phyloP scores from a whole-genome alignment of 1,284 basidiomycete genomes.

The Sporisorium sorghi region DNA sequence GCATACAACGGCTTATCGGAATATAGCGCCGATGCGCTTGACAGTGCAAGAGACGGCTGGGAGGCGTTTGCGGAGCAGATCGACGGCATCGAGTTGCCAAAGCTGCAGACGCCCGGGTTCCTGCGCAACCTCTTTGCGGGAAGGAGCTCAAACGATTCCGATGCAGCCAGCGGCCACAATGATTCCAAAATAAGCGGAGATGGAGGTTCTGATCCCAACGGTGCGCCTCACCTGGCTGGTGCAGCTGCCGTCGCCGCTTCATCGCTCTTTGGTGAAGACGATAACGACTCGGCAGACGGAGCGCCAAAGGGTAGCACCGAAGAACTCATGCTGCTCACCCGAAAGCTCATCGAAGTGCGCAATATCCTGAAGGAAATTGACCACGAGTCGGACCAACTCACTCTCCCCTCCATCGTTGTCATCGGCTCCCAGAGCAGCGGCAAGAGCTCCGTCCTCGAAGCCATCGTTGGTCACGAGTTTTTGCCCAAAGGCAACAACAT shows the following conservation, averaged over 20 bases:
- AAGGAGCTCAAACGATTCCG: conserved; percentile 9
- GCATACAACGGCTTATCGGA: conserved; percentile 53
- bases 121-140: conserved; percentile 39
- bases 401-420: conserved; percentile 95
- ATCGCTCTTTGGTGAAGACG: conserved; percentile 43
- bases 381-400: conserved; percentile 82
- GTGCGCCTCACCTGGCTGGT: conserved; percentile 28
- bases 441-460: conserved; percentile 96
- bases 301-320: conserved; percentile 39
- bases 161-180: conserved; percentile 12
- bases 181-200: conserved; percentile 8
- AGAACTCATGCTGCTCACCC: conserved; percentile 86
- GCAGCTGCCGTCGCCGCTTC: conserved; percentile 55
- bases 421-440: conserved; percentile 98
- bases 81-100: conserved; percentile 47
- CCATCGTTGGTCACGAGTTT: conserved; percentile 98
- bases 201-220: conserved; percentile 34
- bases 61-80: conserved; percentile 43
- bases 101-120: conserved; percentile 47
- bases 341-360: conserved; percentile 95
- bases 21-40: conserved; percentile 48
- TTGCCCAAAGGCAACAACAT: conserved; percentile 99
- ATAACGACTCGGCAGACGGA: conserved; percentile 13
- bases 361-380: conserved; percentile 93
- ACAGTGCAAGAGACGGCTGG: conserved; percentile 44